Percentiles rank a stretch among this genome's conserved stretches.
Conservation (phyloP, 495 filamentous ascomycete genomes). For the Clohesyomyces aquaticus region DNA sequence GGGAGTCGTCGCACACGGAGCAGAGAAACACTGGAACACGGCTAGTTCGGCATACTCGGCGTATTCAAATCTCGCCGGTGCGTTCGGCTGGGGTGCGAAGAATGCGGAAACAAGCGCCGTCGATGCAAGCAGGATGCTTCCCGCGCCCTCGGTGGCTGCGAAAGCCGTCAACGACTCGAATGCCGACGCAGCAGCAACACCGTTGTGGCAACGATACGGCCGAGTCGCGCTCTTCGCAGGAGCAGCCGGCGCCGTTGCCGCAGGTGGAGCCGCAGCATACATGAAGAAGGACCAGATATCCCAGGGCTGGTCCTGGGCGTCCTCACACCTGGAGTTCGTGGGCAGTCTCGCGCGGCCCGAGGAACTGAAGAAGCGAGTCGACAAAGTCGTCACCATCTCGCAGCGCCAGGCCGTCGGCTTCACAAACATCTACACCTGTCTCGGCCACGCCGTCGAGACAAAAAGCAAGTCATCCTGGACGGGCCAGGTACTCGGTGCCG, state of each 20-base stretch:
- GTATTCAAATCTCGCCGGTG: conserved; percentile 63
- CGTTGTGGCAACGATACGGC: conserved; percentile 73
- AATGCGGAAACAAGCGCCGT: conserved; percentile 14
- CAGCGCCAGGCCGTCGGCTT: conserved; percentile 65
- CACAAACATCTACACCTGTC: conserved; percentile 78
- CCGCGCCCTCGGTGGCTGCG: conserved; percentile 28
- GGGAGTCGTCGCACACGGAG: conserved; percentile 84
- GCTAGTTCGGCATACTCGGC: conserved; percentile 71
- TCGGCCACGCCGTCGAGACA: conserved; percentile 62
- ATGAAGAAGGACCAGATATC: conserved; percentile 76
- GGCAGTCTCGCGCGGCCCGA: conserved; percentile 79
- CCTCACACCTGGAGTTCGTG: conserved; percentile 93
- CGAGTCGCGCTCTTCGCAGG: conserved; percentile 82
- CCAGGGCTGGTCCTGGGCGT: conserved; percentile 75
- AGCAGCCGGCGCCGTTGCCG: conserved; percentile 78
- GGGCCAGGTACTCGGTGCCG: conserved; percentile 57
- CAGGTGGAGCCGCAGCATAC: conserved; percentile 81
- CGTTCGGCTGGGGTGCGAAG: conserved; percentile 58
- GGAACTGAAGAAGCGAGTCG: conserved; percentile 72
- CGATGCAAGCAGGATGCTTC: conserved; percentile 42
- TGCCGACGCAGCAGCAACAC: conserved; percentile 59
- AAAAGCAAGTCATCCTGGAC: conserved; percentile 48
- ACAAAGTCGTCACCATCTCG: conserved; percentile 60
- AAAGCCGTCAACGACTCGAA: conserved; percentile 44
- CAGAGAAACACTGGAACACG: conserved; percentile 80